phyloP scores from a whole-genome alignment of 192 early-diverging fungal genomes.

The Coemansia sp. region DNA sequence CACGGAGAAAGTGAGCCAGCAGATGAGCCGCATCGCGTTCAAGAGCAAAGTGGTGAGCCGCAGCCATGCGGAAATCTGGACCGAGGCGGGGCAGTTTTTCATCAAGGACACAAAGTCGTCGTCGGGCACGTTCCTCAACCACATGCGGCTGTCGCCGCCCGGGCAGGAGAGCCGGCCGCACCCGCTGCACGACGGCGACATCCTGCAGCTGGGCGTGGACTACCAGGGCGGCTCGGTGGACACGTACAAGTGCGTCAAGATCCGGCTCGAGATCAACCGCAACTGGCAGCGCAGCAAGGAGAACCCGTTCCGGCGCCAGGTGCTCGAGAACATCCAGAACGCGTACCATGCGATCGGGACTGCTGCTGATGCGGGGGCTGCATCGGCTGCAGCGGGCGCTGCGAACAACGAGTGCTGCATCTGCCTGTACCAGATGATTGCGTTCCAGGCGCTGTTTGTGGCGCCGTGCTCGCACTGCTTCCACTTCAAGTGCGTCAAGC shows the following conservation, averaged over 20 bases:
- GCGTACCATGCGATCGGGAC: constrained; percentile 28
- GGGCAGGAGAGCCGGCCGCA: constrained; percentile 81
- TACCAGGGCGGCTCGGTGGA: constrained; percentile 93
- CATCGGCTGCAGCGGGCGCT: constrained; percentile 57
- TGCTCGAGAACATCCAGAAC: constrained; percentile 57
- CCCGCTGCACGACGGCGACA: constrained; percentile 84
- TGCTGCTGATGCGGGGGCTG: constrained; percentile 56
- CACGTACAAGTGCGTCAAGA: constrained; percentile 92
- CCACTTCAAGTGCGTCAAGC: constrained; percentile 92
- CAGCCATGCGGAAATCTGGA: constrained; percentile 93
- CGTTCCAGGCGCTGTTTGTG: constrained; percentile 88
- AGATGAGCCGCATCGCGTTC: constrained; percentile 75
- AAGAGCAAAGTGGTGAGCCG: constrained; percentile 93
- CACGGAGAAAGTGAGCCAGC: constrained; percentile 64
- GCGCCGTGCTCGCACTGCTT: constrained; percentile 93
- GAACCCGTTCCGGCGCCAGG: constrained; percentile 63
- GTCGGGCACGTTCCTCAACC: constrained; percentile 97
- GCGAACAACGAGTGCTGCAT: constrained; percentile 81
- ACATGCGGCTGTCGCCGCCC: constrained; percentile 86
- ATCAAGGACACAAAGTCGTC: constrained; percentile 95
- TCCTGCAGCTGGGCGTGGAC: constrained; percentile 95
- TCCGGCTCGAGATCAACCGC: constrained; percentile 76
- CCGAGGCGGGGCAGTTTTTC: constrained; percentile 82
- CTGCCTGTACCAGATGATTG: constrained; percentile 82
- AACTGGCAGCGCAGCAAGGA: constrained; percentile 65